Evolutionary conservation across 2,329 filamentous ascomycete species (phyloP).

Genomic region (Cadophora sp.): DNA sequence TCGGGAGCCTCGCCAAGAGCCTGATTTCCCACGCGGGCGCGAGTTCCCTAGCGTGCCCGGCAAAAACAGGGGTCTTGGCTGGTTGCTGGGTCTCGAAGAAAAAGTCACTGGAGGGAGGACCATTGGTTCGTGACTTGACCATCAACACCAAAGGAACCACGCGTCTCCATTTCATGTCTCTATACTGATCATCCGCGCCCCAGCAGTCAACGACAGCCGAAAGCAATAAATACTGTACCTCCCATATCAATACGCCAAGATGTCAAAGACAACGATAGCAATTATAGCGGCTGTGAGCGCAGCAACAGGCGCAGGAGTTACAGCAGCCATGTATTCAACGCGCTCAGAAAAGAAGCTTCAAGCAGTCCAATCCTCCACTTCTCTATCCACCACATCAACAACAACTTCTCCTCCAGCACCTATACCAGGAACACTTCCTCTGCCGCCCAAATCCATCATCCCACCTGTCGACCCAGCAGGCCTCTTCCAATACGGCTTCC

Average conservation of each 20-base stretch:
- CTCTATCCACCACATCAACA: slow-evolving; percentile 39
- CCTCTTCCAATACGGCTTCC: slow-evolving; percentile 88
- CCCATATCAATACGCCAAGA: slow-evolving; percentile 49
- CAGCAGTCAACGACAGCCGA: slow-evolving; percentile 9
- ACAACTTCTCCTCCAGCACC: slow-evolving; percentile 39
- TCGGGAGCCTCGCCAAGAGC: not conserved
- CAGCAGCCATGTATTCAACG: slow-evolving; percentile 69
- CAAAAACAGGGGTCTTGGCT: slow-evolving; percentile 9
- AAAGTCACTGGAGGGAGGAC: slow-evolving; percentile 13
- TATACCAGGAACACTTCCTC: slow-evolving; percentile 41
- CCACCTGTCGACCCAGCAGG: slow-evolving; percentile 74
- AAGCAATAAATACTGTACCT: slow-evolving; percentile 34
- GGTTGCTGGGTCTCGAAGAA: not conserved
- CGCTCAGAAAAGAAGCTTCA: slow-evolving; percentile 55
- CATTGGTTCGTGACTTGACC: slow-evolving; percentile 31
- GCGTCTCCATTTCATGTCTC: slow-evolving; percentile 34
- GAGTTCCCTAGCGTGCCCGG: not conserved
- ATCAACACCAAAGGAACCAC: slow-evolving; percentile 35
- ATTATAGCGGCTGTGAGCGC: slow-evolving; percentile 79
- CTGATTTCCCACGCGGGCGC: not conserved
- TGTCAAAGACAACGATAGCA: slow-evolving; percentile 81
- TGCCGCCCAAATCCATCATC: slow-evolving; percentile 42
- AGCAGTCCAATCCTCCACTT: slow-evolving; percentile 41
- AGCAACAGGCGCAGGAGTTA: slow-evolving; percentile 77
- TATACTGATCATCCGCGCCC: slow-evolving; percentile 33